Percentiles rank a stretch among this genome's conserved stretches.
These are phyloP conservation scores for Saccharomyces jurei DNA, from an alignment of 805 yeast genomes.

Conservation along the genomic window DNA sequence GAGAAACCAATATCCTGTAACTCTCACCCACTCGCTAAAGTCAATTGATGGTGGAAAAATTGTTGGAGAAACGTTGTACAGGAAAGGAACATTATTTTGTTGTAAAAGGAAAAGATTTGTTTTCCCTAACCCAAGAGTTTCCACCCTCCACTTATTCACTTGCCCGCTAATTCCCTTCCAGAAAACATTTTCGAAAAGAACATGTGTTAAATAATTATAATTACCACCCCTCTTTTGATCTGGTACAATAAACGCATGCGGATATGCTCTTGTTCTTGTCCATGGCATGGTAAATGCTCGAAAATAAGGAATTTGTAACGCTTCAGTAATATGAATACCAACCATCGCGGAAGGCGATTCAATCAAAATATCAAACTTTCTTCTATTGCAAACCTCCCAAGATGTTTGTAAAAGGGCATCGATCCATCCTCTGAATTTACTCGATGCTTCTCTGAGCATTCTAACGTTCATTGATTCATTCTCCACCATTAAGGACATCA, in stretches of 20 bases:
- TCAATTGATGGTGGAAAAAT: constrained; percentile 90
- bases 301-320: constrained; percentile 79
- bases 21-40: constrained; percentile 90
- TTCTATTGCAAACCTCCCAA: constrained; percentile 78
- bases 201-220: constrained; percentile 86
- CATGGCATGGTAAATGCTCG: constrained; percentile 98
- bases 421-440: constrained; percentile 78
- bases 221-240: constrained; percentile 90
- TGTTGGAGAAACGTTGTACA: constrained; percentile 81
- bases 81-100: constrained; percentile 74
- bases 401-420: constrained; percentile 59
- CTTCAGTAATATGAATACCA: constrained; percentile 93
- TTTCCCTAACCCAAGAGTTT: constrained; percentile 52
- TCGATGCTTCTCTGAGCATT: constrained; percentile 73
- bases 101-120: constrained; percentile 66
- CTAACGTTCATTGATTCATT: constrained; percentile 83
- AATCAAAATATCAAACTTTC: constrained; percentile 60
- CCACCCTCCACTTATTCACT: constrained; percentile 79
- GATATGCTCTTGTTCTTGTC: constrained; percentile 92
- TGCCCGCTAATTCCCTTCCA: constrained; percentile 90
- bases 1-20: constrained; percentile 92
- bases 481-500: constrained; percentile 86
- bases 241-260: constrained; percentile 93
- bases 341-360: constrained; percentile 97
- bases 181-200: constrained; percentile 82